These are phyloP conservation scores for Dioscorea cayenensis DNA, from an alignment of 116 monocot genomes.

Conservation along the genomic window DNA sequence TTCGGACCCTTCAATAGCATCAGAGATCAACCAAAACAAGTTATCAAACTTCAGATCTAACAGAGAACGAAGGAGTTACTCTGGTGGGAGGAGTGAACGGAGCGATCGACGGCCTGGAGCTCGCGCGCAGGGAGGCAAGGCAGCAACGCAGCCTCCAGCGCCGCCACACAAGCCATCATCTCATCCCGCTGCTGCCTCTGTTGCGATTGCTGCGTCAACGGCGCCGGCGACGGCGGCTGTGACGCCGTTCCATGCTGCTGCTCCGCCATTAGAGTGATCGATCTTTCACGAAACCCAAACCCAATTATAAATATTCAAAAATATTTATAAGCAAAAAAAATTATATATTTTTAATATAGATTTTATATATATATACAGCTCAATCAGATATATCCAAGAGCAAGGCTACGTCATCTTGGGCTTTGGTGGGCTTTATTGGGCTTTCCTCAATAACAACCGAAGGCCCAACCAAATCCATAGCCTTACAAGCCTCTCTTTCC, in stretches of 20 bases:
- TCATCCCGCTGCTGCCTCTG: slow-evolving; percentile 18
- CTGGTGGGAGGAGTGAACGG: slow-evolving; percentile 82
- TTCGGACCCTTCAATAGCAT: too few relatives aligned
- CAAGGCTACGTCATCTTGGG: not conserved
- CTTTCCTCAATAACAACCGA: not conserved
- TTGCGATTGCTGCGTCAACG: slow-evolving; percentile 1
- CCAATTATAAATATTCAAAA: too few relatives aligned
- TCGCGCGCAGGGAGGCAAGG: slow-evolving; percentile 95
- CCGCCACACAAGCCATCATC: slow-evolving; percentile 62
- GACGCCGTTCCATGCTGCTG: not conserved
- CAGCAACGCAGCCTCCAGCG: slow-evolving; percentile 81
- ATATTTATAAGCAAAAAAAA: too few relatives aligned
- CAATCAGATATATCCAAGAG: not conserved
- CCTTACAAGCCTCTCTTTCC: slow-evolving; percentile 37
- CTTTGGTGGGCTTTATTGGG: not conserved
- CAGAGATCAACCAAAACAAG: too few relatives aligned
- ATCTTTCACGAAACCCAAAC: not conserved
- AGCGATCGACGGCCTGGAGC: slow-evolving; percentile 93
- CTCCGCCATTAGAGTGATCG: not conserved
- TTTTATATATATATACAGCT: not conserved
- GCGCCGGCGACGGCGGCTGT: not conserved
- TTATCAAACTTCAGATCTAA: not conserved
- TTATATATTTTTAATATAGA: not conserved
- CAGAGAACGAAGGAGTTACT: slow-evolving; percentile 19
- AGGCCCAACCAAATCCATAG: slow-evolving; percentile 25